These are phyloP conservation scores for Floccularia luteovirens DNA, from an alignment of 768 basidiomycete genomes.

Conservation along the genomic window DNA sequence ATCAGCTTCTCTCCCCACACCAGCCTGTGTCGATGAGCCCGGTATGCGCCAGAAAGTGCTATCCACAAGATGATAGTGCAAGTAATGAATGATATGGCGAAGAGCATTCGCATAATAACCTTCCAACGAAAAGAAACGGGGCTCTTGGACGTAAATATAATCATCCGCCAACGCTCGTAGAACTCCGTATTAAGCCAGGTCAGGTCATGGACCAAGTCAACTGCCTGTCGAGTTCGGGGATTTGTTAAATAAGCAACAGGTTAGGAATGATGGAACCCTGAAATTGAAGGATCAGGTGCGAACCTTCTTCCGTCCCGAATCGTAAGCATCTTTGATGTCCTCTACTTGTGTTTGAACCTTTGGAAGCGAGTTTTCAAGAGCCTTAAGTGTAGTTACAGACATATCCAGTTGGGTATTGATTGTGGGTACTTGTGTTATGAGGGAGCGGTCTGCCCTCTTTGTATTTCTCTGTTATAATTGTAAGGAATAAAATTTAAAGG, in stretches of 20 bases:
- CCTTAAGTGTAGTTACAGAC: slow-evolving; percentile 47
- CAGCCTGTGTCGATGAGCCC: slow-evolving; percentile 66
- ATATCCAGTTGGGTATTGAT: slow-evolving; percentile 54
- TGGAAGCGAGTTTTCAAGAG: slow-evolving; percentile 54
- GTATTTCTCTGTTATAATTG: slow-evolving; percentile 39
- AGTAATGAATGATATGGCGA: slow-evolving; percentile 46
- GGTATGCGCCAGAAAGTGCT: slow-evolving; percentile 56
- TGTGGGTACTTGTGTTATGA: slow-evolving; percentile 53
- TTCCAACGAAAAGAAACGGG: slow-evolving; percentile 75
- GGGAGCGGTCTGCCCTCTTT: slow-evolving; percentile 50
- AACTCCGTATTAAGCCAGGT: slow-evolving; percentile 76
- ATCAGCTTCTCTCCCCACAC: slow-evolving; percentile 78
- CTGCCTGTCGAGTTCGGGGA: too few species aligned
- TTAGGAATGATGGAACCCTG: slow-evolving; percentile 3
- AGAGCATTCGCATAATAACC: slow-evolving; percentile 49
- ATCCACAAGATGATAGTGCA: slow-evolving; percentile 58
- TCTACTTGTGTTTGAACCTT: slow-evolving; percentile 52
- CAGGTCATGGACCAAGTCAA: slow-evolving; percentile 53
- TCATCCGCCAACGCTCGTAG: slow-evolving; percentile 66
- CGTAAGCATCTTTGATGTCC: slow-evolving; percentile 59
- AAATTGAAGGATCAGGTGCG: slow-evolving; percentile 7
- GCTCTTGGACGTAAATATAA: slow-evolving; percentile 65
- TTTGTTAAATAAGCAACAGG: slow-evolving; percentile 5
- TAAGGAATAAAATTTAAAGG: neutral
- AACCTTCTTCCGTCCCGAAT: slow-evolving; percentile 65